phyloP scores from a whole-genome alignment of 441 rosid genomes.

The Aleurites moluccanus region DNA sequence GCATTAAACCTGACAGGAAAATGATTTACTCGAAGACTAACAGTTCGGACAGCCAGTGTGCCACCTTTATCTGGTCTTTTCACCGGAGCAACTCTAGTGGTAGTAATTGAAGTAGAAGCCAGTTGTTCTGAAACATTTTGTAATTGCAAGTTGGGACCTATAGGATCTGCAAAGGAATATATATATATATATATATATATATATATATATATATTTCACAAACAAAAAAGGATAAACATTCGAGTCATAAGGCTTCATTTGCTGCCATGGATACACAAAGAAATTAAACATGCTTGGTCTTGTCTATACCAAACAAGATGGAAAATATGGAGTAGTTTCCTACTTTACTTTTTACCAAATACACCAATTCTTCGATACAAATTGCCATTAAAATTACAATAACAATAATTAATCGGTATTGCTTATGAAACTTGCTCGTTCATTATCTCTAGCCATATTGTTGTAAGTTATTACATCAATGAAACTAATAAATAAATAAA shows the following conservation, averaged over 20 bases:
- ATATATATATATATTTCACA: too few species aligned
- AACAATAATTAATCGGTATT: too few species aligned
- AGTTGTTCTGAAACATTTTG: conserved; percentile 24
- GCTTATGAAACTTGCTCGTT: too few species aligned
- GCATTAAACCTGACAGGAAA: conserved; percentile 55
- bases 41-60: conserved; percentile 30
- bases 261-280: neutral
- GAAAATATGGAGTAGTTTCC: too few species aligned
- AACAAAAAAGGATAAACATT: neutral
- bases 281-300: neutral
- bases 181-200: too few species aligned
- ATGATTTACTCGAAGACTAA: conserved; percentile 62
- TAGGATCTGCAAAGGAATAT: conserved; percentile 21
- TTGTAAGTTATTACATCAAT: too few species aligned
- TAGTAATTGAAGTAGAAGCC: conserved; percentile 21
- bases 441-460: too few species aligned
- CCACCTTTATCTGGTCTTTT: conserved; percentile 76
- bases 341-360: too few species aligned
- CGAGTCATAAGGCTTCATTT: neutral
- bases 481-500: too few species aligned
- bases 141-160: conserved; percentile 16
- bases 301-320: neutral
- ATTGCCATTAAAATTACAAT: too few species aligned
- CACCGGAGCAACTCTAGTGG: conserved; percentile 36
- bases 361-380: too few species aligned